Evolutionary conservation across 1,139 yeast genomes (phyloP).

Genomic region (Kodamaea sp.): DNA sequence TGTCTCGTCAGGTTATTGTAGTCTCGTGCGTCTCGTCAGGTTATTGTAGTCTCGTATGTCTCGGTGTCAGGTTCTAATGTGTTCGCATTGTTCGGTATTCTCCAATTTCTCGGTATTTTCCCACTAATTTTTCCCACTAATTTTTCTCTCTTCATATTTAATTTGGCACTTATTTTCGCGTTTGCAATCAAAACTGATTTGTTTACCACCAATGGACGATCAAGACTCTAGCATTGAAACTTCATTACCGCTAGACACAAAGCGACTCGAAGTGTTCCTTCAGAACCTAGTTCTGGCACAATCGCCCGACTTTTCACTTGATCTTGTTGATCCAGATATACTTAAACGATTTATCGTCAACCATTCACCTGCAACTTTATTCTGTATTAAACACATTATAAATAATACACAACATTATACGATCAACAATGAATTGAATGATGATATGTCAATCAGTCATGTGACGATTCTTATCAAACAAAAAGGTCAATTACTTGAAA

Average conservation of each 20-base stretch:
- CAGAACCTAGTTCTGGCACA: constrained; percentile 11
- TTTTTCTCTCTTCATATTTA: no score
- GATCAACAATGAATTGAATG: constrained; percentile 15
- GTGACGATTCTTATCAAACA: constrained; percentile 44
- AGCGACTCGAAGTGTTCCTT: constrained; percentile 10
- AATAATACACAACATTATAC: constrained; percentile 14
- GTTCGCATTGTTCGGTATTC: no score
- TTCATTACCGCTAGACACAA: background rate
- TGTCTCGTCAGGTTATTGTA: no score
- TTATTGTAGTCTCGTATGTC: no score
- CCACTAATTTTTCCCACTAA: no score
- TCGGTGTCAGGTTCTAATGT: no score
- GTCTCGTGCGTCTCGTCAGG: no score
- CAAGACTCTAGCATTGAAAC: no score
- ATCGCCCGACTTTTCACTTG: constrained; percentile 7
- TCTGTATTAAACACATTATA: constrained; percentile 14
- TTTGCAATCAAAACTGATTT: no score
- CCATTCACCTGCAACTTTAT: constrained; percentile 20
- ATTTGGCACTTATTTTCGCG: no score
- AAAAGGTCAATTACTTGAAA: constrained; percentile 28
- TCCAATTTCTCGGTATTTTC: no score
- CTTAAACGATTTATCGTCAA: constrained; percentile 15
- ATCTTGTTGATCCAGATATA: constrained; percentile 3
- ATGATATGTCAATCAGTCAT: constrained; percentile 8
- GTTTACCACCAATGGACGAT: no score